Base-by-base conservation (phyloP, 257 asterid species). In the Scutellaria minor region DNA sequence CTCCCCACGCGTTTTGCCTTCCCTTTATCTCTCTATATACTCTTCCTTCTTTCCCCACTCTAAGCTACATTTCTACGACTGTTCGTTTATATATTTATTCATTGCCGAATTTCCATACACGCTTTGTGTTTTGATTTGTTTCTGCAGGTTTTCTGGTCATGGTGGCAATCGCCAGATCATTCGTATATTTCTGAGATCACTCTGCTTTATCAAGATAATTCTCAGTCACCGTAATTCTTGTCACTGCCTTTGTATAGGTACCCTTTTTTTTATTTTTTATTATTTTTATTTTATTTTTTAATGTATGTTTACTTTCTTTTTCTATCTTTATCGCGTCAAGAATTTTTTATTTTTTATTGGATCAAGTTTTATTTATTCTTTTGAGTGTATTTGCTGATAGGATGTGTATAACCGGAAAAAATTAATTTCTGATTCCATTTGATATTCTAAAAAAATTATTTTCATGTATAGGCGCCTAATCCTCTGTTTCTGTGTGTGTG, bases 191-290 rank as follows among this genome's bases (percentile, higher is more conserved):
- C 37, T 46, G 31, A 20, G 74, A 74, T 73, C 73, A 20, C 56
- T 31, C 40, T 61, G 11, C 7, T 27, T 48, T 65, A 60, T 60
- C 76, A 53, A 47, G 54, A 18, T 31, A 22, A 31, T 7, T 22
- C 77, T 27, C 60, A 22, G 18, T 48, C 62, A 18, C 39, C n/a
- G 78, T 76, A 48, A 76, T 78, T 54, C 22, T 67, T 66, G 40
- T 8, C 0, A 6, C 20, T 45, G 42, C 52, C 42, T 39, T 6
- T 22, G 5, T 13, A 15, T 6, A 8, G 3, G 37, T 2, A 10
- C 40, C 24, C 46, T 1, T 46, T 52, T 42, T 20, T n/a, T 51
- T 42, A 1, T 64, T 6, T 0, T 63, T 20, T 57, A 53, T 39
- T n/a, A 13, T 20, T n/a, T 51, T 39, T n/a, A 13, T 20, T n/a